Evolutionary conservation across 2,329 filamentous ascomycete species (phyloP), one percentile per base, ranked within the genome.

Genomic region (Acephala macrosclerotiorum): DNA sequence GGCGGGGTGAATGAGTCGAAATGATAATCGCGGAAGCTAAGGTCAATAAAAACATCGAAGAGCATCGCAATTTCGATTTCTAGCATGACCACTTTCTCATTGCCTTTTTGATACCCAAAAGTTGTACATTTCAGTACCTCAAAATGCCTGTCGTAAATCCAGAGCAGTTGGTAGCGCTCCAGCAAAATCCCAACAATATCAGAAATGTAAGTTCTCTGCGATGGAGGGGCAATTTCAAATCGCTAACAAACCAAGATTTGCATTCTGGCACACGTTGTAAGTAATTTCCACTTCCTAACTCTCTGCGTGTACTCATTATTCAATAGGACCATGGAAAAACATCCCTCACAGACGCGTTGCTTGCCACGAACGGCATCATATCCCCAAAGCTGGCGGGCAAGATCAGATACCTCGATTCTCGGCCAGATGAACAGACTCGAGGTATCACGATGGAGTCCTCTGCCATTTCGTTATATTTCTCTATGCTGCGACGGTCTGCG

Each of bases 371-470:
- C 86, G 96, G 96, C 82, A 98, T 99, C 82, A 99, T 99, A 76
- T 98, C 96, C 35, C 93, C 95, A 63, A 98, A 98, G 78, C 85
- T 98, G 75, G 96, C 96, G 64, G 96, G 96, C 78, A 98, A 98
- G 84, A 96, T 99, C 79, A 91, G 96, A 71, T 99, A 98, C 76
- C 89, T 99, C 66, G 96, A 99, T 81, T 98, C 96, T 25, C 86
- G 96, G 51, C 95, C 95, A 1, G 96, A 99, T 79, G 96, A 99
- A 79, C 96, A 99, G 80, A 87, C 92, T 18, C 91, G 96, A 70
- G 96, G 96, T 64, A 99, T 99, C 76, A 99, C 96, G n/a, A 99
- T 99, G 96, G 96, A 99, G 79, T 98, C 96, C 0, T 98, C 95
- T 6, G 96, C 96, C 68, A 99, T 99, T 70, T 98, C 96, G 0